A percentile compares a stretch with the other conserved stretches of the same genome.
Evolutionary conservation across 805 yeast genomes (phyloP).

Genomic region (Saccharomycopsis sp.): DNA sequence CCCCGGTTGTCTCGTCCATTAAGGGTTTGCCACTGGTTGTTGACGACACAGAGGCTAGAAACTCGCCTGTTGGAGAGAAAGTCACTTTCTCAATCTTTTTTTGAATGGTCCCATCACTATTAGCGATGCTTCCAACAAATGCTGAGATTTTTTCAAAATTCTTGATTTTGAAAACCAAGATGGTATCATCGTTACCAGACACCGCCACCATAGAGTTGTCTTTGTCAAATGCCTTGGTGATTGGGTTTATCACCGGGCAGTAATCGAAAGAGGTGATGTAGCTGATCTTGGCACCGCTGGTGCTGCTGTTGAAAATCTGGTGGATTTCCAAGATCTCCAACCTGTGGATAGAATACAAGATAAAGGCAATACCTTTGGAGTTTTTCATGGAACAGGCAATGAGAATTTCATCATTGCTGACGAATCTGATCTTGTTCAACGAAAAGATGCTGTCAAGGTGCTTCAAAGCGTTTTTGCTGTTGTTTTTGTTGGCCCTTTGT

Average conservation of each 20-base stretch:
- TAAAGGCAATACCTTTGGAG: slow-evolving; percentile 33
- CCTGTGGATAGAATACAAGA: slow-evolving; percentile 16
- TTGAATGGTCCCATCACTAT: slow-evolving; percentile 51
- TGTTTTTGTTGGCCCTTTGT: slow-evolving; percentile 23
- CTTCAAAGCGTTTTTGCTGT: background rate
- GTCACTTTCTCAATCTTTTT: slow-evolving; percentile 63
- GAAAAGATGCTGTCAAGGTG: too few species aligned
- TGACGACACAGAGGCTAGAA: slow-evolving; percentile 66
- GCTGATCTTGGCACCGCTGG: slow-evolving; percentile 33
- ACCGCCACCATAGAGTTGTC: slow-evolving; percentile 29
- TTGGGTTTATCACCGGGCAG: slow-evolving; percentile 20
- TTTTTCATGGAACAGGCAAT: slow-evolving; percentile 37
- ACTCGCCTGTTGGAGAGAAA: slow-evolving; percentile 59
- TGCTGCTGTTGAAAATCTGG: slow-evolving; percentile 6
- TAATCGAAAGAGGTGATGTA: slow-evolving; percentile 50
- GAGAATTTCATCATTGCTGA: slow-evolving; percentile 29
- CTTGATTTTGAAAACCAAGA: slow-evolving; percentile 44
- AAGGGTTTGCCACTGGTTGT: too few species aligned
- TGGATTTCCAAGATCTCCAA: slow-evolving; percentile 9
- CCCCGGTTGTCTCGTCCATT: too few species aligned
- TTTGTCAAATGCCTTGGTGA: slow-evolving; percentile 17
- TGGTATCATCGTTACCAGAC: slow-evolving; percentile 50
- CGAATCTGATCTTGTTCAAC: slow-evolving; percentile 37
- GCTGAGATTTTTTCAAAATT: slow-evolving; percentile 44
- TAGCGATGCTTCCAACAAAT: slow-evolving; percentile 25